Evolutionary conservation across 2,329 filamentous ascomycete species (phyloP).

Genomic region (Aspergillus japonicus): DNA sequence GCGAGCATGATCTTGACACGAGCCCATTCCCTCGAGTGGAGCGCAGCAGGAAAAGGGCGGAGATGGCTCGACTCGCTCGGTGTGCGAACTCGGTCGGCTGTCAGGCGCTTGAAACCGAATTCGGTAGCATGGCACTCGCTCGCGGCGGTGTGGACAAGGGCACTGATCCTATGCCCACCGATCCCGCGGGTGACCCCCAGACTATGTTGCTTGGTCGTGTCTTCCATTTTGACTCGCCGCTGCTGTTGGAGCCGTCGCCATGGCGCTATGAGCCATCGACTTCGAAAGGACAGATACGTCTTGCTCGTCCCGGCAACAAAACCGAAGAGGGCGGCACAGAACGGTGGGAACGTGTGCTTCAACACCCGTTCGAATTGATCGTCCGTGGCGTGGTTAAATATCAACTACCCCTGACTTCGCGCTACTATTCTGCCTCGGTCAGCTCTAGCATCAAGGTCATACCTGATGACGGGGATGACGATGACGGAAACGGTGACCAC

Average conservation of each 20-base stretch:
- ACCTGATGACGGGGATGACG: slow-evolving; percentile 35
- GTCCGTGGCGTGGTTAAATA: slow-evolving; percentile 90
- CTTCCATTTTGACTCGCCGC: slow-evolving; percentile 78
- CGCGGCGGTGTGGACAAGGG: slow-evolving; percentile 52
- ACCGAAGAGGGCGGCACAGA: slow-evolving; percentile 78
- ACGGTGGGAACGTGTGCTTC: slow-evolving; percentile 85
- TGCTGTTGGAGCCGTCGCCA: slow-evolving; percentile 87
- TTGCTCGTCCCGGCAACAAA: slow-evolving; percentile 80
- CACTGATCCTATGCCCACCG: slow-evolving; percentile 62
- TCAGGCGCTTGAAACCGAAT: slow-evolving; percentile 15
- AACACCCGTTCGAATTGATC: slow-evolving; percentile 91
- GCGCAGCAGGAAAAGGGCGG: slow-evolving; percentile 35
- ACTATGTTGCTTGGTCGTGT: slow-evolving; percentile 93
- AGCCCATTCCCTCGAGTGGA: slow-evolving; percentile 32
- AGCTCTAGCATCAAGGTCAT: slow-evolving; percentile 43
- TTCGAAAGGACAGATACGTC: slow-evolving; percentile 79
- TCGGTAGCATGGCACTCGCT: slow-evolving; percentile 14
- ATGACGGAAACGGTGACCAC: slow-evolving; percentile 18
- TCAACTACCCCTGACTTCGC: slow-evolving; percentile 59
- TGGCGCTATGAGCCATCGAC: slow-evolving; percentile 70
- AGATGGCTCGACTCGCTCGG: slow-evolving; percentile 29
- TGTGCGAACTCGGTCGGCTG: slow-evolving; percentile 25
- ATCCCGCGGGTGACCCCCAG: slow-evolving; percentile 60
- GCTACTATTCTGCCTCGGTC: slow-evolving; percentile 51
- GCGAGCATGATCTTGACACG: slow-evolving; percentile 30